Evolutionary conservation across 1,284 basidiomycete species (phyloP).

Genomic region (Pseudozyma flocculosa): DNA sequence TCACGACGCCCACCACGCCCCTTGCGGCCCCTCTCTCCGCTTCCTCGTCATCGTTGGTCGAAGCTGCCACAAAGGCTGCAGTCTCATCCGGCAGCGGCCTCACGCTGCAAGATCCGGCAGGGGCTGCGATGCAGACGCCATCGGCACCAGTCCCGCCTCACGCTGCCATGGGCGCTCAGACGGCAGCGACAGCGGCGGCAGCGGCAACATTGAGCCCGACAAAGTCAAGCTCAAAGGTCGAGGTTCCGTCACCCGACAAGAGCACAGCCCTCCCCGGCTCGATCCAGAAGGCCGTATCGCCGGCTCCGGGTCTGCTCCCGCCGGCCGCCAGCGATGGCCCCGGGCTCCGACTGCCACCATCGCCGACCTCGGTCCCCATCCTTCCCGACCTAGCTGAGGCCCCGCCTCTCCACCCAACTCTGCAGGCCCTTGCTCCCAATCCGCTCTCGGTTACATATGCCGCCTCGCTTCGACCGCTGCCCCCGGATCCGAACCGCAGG

Average conservation of each 20-base stretch:
- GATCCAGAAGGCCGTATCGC: conserved; percentile 21
- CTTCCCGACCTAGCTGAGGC: conserved; percentile 14
- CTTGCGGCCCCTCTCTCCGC: too few relatives aligned
- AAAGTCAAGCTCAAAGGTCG: conserved; percentile 4
- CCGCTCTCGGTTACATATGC: conserved; percentile 56
- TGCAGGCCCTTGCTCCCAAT: conserved; percentile 50
- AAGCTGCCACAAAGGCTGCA: too few relatives aligned
- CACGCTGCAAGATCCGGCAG: too few relatives aligned
- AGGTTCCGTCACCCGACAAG: conserved; percentile 9
- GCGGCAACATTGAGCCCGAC: neutral
- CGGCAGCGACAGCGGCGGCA: neutral
- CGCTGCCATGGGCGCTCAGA: neutral
- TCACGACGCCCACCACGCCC: too few relatives aligned
- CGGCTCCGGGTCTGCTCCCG: conserved; percentile 21
- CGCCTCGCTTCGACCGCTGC: conserved; percentile 52
- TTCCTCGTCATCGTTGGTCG: too few relatives aligned
- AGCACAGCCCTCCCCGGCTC: neutral
- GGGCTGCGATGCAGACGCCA: too few relatives aligned
- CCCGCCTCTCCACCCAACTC: conserved; percentile 43
- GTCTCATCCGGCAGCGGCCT: too few relatives aligned
- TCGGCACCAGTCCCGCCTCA: neutral
- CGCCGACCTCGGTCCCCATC: conserved; percentile 15
- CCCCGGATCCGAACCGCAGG: conserved; percentile 51
- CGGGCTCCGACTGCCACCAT: conserved; percentile 22
- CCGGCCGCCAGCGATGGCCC: conserved; percentile 14